These are phyloP conservation scores for Ettlia oleoabundans DNA, from an alignment of 139 green algal species.

Conservation along the genomic window DNA sequence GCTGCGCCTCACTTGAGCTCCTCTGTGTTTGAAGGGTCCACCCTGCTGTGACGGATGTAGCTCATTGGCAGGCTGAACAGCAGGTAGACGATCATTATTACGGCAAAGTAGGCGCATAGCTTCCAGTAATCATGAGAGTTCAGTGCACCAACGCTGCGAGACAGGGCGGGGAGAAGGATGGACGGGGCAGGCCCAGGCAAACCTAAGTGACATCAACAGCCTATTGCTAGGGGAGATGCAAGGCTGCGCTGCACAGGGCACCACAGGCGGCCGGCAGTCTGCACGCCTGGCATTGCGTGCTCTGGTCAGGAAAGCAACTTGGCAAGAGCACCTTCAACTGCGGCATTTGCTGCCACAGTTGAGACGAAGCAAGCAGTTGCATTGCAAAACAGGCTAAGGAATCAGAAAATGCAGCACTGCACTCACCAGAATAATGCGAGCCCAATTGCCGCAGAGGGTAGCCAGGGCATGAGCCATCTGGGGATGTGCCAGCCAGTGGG, in stretches of 20 bases:
- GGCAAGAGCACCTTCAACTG: no score
- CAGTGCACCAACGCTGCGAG: neutral
- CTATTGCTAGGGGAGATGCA: no score
- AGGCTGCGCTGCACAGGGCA: no score
- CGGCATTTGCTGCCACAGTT: no score
- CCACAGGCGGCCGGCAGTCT: no score
- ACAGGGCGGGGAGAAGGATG: neutral
- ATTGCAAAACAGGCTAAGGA: neutral
- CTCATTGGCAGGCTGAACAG: conserved; percentile 28
- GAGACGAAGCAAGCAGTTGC: neutral
- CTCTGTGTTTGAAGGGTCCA: conserved; percentile 18
- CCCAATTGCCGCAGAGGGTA: conserved; percentile 41
- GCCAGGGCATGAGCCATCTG: conserved; percentile 44
- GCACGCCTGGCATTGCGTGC: no score
- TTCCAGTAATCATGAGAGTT: neutral
- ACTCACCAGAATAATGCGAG: conserved; percentile 39
- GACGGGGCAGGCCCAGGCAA: neutral
- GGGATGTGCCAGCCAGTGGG: conserved; percentile 20
- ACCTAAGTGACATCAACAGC: neutral
- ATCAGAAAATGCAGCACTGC: neutral
- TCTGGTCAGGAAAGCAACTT: no score
- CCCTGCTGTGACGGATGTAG: conserved; percentile 33
- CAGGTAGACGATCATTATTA: conserved; percentile 25
- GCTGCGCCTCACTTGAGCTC: neutral
- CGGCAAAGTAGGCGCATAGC: neutral